Percentiles rank a stretch among this genome's conserved stretches.
Conservation (phyloP, 805 yeast genomes). For the Allodekkera sacchari region DNA sequence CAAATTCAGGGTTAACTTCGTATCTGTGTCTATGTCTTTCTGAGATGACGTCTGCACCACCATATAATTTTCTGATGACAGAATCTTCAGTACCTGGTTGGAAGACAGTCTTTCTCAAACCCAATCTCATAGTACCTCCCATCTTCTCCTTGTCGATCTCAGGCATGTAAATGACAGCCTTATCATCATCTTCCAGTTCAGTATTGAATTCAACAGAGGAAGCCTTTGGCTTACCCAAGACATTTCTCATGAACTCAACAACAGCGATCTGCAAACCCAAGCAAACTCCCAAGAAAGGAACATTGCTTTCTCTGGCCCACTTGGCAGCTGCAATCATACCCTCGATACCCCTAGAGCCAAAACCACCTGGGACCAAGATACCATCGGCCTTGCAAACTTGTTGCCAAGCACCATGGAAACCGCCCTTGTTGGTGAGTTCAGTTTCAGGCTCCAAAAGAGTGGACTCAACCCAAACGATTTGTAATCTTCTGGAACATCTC, state of each 20-base stretch:
- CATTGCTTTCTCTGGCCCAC: slow-evolving; percentile 94
- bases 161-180: slow-evolving; percentile 94
- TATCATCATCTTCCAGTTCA: slow-evolving; percentile 49
- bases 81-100: slow-evolving; percentile 51
- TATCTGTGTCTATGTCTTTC: slow-evolving; percentile 99
- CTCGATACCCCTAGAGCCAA: slow-evolving; percentile 94
- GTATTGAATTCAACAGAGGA: slow-evolving; percentile 79
- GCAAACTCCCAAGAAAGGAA: slow-evolving; percentile 95
- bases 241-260: slow-evolving; percentile 82
- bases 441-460: slow-evolving; percentile 75
- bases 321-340: slow-evolving; percentile 97
- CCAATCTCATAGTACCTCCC: slow-evolving; percentile 99
- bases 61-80: slow-evolving; percentile 69
- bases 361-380: slow-evolving; percentile 96
- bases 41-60: slow-evolving; percentile 53
- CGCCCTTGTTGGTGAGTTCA: slow-evolving; percentile 54
- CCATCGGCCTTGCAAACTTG: slow-evolving; percentile 90
- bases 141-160: slow-evolving; percentile 91
- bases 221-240: slow-evolving; percentile 58
- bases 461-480: slow-evolving; percentile 95
- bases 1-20: slow-evolving; percentile 86
- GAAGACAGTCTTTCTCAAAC: slow-evolving; percentile 85
- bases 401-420: slow-evolving; percentile 95
- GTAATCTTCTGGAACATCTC: slow-evolving; percentile 76
- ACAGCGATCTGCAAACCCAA: slow-evolving; percentile 96